Conservation (phyloP, 2,329 filamentous ascomycete genomes). For the Aspergillus neotritici region DNA sequence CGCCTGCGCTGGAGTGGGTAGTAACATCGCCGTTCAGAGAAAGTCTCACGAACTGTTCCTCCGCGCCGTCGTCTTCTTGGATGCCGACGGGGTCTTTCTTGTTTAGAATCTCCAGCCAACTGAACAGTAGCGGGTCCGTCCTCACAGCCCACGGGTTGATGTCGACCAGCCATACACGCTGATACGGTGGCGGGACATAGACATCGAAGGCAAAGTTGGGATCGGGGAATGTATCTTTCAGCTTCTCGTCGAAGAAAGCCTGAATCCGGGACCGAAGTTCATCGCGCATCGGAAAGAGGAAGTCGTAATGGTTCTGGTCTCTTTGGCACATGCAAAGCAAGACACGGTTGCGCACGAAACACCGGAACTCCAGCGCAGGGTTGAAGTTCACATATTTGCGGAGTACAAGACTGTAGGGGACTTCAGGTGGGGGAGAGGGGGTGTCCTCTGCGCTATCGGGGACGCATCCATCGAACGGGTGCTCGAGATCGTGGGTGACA, state of each 20-base stretch:
- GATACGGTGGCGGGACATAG: conserved; percentile 72
- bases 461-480: conserved; percentile 75
- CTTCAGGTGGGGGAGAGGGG: conserved; percentile 32
- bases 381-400: conserved; percentile 85
- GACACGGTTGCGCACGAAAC: conserved; percentile 78
- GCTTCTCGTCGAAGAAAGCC: conserved; percentile 68
- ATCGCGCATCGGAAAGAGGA: conserved; percentile 63
- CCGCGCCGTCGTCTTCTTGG: conserved; percentile 25
- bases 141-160: conserved; percentile 90
- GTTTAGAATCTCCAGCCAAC: conserved; percentile 78
- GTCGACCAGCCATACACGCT: conserved; percentile 79
- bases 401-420: conserved; percentile 75
- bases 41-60: conserved; percentile 32
- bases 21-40: conserved; percentile 24
- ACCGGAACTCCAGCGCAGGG: conserved; percentile 87
- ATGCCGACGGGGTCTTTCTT: conserved; percentile 48
- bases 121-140: conserved; percentile 84
- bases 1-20: conserved; percentile 12
- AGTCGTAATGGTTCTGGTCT: conserved; percentile 85
- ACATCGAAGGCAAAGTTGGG: conserved; percentile 84
- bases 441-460: conserved; percentile 28
- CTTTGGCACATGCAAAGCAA: conserved; percentile 82
- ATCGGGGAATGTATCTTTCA: conserved; percentile 76
- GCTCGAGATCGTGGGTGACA: conserved; percentile 85
- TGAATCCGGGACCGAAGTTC: conserved; percentile 64